Evolutionary conservation across 495 filamentous ascomycete genomes (phyloP).

Genomic region (Aspergillus leporis): DNA sequence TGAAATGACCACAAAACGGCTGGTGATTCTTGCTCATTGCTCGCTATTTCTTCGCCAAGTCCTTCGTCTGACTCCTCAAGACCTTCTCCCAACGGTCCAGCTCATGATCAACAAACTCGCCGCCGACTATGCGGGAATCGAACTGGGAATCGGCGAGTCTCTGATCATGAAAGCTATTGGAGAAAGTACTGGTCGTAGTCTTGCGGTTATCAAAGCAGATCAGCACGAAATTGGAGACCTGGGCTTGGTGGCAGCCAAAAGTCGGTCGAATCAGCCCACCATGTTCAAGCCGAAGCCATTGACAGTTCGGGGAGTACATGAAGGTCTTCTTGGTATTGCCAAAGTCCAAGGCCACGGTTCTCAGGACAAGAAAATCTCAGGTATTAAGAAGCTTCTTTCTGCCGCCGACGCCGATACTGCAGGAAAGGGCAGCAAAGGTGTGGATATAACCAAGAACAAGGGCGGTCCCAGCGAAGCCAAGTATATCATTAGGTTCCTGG

Average conservation of each 20-base stretch:
- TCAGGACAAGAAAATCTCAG: conserved; percentile 86
- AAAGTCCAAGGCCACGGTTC: conserved; percentile 83
- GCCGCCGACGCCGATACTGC: conserved; percentile 71
- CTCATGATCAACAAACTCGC: conserved; percentile 98
- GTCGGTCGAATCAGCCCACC: conserved; percentile 86
- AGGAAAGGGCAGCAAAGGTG: conserved; percentile 64
- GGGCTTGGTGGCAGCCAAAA: conserved; percentile 92
- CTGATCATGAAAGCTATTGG: conserved; percentile 98
- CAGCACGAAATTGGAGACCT: conserved; percentile 96
- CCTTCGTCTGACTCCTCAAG: conserved; percentile 81
- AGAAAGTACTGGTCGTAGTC: conserved; percentile 85
- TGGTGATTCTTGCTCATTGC: conserved; percentile 84
- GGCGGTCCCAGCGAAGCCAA: conserved; percentile 95
- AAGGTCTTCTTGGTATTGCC: conserved; percentile 85
- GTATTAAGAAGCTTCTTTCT: conserved; percentile 92
- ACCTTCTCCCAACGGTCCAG: conserved; percentile 82
- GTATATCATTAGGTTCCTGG: conserved; percentile 86
- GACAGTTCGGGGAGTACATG: conserved; percentile 82
- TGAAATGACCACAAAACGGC: conserved; percentile 87
- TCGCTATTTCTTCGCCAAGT: conserved; percentile 91
- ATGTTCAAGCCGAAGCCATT: conserved; percentile 97
- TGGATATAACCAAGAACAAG: conserved; percentile 90
- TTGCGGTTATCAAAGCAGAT: conserved; percentile 85
- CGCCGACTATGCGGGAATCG: conserved; percentile 93
- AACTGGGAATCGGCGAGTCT: conserved; percentile 95